These are phyloP conservation scores for Podospora fimiseda DNA, from an alignment of 495 filamentous ascomycete genomes.

Conservation along the genomic window DNA sequence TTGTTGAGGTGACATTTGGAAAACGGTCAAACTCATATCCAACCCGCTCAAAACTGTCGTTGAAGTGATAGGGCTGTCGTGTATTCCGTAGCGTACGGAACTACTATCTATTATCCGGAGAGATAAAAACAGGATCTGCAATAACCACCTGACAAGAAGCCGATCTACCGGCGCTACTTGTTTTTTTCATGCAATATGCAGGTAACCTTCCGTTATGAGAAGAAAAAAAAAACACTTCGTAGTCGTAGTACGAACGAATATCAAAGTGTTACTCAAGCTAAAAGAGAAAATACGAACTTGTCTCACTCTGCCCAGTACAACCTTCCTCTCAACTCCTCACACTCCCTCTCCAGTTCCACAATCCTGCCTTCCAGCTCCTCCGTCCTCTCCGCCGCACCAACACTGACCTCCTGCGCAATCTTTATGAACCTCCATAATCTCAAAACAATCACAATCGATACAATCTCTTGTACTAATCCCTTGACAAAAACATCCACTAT, in stretches of 20 bases:
- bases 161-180: neutral
- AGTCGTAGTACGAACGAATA: too few species aligned
- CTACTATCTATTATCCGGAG: too few species aligned
- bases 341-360: conserved; percentile 13
- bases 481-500: conserved; percentile 51
- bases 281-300: neutral
- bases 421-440: conserved; percentile 64
- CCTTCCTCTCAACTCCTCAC: conserved; percentile 8
- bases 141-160: neutral
- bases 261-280: neutral
- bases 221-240: too few species aligned
- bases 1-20: too few species aligned
- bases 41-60: too few species aligned
- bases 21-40: too few species aligned
- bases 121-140: too few species aligned
- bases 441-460: conserved; percentile 55
- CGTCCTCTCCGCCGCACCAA: conserved; percentile 49
- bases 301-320: neutral
- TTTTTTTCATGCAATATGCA: too few species aligned
- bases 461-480: conserved; percentile 54
- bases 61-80: too few species aligned
- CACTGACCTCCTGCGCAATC: conserved; percentile 57
- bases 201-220: too few species aligned
- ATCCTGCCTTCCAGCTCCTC: conserved; percentile 17
- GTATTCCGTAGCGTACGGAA: too few species aligned